Base-by-base conservation (phyloP, 1,139 yeast species). In the Pichia sp. region DNA sequence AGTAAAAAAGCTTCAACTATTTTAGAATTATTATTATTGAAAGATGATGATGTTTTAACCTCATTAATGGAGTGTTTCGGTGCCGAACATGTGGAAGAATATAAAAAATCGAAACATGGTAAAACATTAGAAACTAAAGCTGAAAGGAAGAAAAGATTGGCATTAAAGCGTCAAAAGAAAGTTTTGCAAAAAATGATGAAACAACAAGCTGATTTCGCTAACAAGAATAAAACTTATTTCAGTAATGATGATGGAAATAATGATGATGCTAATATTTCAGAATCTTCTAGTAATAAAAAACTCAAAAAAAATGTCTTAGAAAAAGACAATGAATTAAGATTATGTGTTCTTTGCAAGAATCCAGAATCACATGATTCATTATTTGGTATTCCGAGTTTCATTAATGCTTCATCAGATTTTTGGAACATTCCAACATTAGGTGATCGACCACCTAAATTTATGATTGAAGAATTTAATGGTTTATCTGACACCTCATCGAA, bases 171-270 rank as follows among this genome's bases (percentile, higher is more conserved):
- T 52, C 87, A 82, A 57, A 77, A 75, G 8, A 84, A 80, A 56
- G 71, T 90, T 38, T 64, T 90, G 74, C 87, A 81, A 2, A 87
- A 83, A 52, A 79, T 92, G 63, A 80, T 80, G 49, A 78, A 77
- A 53, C 95, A 87, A 55, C 97, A 89, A 58, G 67, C 74, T 16
- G 73, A 71, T 63, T 90, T 90, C 62, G 75, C 82, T 44, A 74
- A 76, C 50, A 74, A 76, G 16, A 69, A 73, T 53, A 46, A 54
- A 35, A 41, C 42, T 2, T 53, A 44, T 35, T 54, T 58, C 32
- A 42, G 49, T 20, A 47, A 42, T 20, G 40, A 41, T 12, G 42
- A 36, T n/a, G 40, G 20, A 16, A 61, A 38, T 28, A 42, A 45
- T 40, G 27, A 36, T 29, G 27, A 55, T 12, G 24, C 11, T 2